These are phyloP conservation scores for Wickerhamiella musiphila DNA, from an alignment of 805 yeast species.

Conservation along the genomic window DNA sequence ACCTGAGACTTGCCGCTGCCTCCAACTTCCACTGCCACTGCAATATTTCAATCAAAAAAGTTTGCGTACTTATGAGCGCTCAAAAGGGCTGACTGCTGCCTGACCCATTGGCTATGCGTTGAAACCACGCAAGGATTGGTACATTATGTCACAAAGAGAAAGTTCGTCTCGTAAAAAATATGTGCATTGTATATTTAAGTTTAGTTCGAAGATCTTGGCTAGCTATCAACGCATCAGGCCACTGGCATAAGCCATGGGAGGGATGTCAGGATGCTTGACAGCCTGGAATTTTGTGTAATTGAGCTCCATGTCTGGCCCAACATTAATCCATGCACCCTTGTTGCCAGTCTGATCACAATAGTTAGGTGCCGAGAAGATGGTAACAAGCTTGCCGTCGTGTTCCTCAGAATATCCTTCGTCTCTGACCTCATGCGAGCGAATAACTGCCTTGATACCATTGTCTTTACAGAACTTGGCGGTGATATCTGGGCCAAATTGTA, in stretches of 20 bases:
- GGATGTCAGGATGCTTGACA: conserved; percentile 76
- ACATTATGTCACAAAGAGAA: no score
- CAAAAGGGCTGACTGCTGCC: no score
- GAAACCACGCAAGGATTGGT: no score
- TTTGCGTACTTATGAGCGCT: no score
- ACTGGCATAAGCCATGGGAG: conserved; percentile 81
- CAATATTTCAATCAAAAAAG: no score
- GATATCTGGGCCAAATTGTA: conserved; percentile 93
- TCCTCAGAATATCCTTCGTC: conserved; percentile 80
- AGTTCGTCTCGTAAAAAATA: no score
- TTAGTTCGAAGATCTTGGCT: neutral
- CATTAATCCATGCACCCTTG: conserved; percentile 73
- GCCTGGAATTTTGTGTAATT: conserved; percentile 52
- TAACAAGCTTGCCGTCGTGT: conserved; percentile 69
- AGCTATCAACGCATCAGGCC: conserved; percentile 17
- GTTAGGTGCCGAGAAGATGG: conserved; percentile 97
- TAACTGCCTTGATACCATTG: conserved; percentile 60
- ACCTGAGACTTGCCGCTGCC: no score
- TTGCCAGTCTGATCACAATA: conserved; percentile 90
- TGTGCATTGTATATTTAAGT: neutral
- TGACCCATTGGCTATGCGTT: no score
- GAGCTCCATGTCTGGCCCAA: conserved; percentile 34
- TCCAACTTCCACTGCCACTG: no score
- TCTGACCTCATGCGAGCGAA: conserved; percentile 91
- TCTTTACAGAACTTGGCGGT: conserved; percentile 58